Conservation (phyloP, 257 asterid genomes). For the Buddleja alternifolia region DNA sequence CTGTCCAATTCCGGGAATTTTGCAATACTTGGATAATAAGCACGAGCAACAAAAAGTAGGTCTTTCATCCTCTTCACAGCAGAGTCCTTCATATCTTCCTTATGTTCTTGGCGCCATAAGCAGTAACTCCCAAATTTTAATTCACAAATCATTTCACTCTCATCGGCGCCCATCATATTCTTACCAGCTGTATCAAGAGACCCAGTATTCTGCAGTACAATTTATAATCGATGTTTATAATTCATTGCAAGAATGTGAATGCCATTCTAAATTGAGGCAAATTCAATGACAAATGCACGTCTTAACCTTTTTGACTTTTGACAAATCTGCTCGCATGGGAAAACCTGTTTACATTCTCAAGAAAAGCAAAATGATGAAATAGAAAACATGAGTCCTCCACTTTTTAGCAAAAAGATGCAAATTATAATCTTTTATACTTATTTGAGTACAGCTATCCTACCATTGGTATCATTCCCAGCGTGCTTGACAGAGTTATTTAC, state of each 20-base stretch:
- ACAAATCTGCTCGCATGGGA: conserved; percentile 43
- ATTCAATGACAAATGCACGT: conserved; percentile 36
- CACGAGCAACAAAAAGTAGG: conserved; percentile 96
- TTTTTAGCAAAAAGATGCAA: conserved; percentile 16
- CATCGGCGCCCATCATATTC: conserved; percentile 47
- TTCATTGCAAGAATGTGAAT: conserved; percentile 18
- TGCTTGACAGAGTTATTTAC: conserved; percentile 42
- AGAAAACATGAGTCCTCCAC: conserved; percentile 12
- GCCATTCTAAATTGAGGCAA: not conserved
- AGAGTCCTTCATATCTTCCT: conserved; percentile 67
- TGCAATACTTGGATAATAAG: conserved; percentile 95
- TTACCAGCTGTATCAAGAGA: conserved; percentile 30
- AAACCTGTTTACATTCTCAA: conserved; percentile 45
- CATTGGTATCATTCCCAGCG: conserved; percentile 52
- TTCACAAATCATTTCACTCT: conserved; percentile 69
- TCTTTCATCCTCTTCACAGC: conserved; percentile 95
- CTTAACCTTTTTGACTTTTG: conserved; percentile 45
- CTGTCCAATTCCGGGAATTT: conserved; percentile 81
- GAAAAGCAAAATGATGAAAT: conserved; percentile 29
- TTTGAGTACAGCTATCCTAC: conserved; percentile 46
- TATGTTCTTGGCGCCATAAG: conserved; percentile 86
- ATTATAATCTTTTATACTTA: conserved; percentile 23
- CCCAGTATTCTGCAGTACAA: conserved; percentile 49
- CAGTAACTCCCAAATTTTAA: conserved; percentile 92
- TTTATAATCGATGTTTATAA: conserved; percentile 17